Percentiles rank a stretch among this genome's conserved stretches.
Evolutionary conservation across 129 eudicot species (phyloP).

Genomic region (Pulicaria dysenterica): DNA sequence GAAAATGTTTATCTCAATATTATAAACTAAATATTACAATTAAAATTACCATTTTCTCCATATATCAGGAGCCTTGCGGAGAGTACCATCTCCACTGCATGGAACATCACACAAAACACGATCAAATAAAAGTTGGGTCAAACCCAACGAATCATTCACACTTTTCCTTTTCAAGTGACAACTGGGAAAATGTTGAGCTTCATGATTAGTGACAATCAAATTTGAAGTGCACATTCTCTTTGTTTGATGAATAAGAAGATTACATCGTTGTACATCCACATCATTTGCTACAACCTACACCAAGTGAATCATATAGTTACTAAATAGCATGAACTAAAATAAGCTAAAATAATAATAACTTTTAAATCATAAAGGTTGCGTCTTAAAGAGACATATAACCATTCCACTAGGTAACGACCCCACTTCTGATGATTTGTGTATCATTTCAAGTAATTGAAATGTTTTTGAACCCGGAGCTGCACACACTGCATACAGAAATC

Average conservation of each 20-base stretch:
- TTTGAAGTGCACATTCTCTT: slow-evolving; percentile 98
- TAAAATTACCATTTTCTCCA: slow-evolving; percentile 85
- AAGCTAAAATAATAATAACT: neutral
- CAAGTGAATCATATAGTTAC: slow-evolving; percentile 25
- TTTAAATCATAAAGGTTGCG: neutral
- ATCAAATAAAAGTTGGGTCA: slow-evolving; percentile 85
- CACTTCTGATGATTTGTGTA: slow-evolving; percentile 55
- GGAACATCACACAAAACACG: slow-evolving; percentile 99
- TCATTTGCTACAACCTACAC: slow-evolving; percentile 91
- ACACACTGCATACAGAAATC: slow-evolving; percentile 67
- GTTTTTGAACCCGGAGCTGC: slow-evolving; percentile 99
- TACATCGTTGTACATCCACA: slow-evolving; percentile 94
- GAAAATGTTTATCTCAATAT: neutral
- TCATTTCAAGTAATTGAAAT: slow-evolving; percentile 94
- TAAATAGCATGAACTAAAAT: neutral
- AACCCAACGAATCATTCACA: slow-evolving; percentile 33
- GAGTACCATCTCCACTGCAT: slow-evolving; percentile 99
- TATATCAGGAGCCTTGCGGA: slow-evolving; percentile 98
- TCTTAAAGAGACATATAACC: slow-evolving; percentile 44
- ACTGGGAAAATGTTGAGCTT: slow-evolving; percentile 96
- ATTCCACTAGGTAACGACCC: slow-evolving; percentile 87
- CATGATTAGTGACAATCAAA: slow-evolving; percentile 94
- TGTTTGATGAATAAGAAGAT: slow-evolving; percentile 98
- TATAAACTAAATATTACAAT: neutral
- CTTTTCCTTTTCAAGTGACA: slow-evolving; percentile 63